Conservation (phyloP, 768 basidiomycete genomes). For the Russula virescens region DNA sequence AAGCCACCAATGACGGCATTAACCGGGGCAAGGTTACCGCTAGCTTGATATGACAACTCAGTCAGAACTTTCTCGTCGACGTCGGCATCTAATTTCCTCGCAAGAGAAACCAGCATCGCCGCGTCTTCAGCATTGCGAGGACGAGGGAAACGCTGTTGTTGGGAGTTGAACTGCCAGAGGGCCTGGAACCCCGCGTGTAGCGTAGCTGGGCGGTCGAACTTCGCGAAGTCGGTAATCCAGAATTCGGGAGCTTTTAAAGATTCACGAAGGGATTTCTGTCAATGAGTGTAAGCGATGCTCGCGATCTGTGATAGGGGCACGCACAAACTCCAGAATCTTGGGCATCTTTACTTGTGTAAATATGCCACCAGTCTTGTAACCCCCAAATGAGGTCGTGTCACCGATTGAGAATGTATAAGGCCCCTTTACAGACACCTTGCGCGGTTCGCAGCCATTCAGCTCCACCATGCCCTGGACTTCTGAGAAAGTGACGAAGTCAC, state of each 20-base stretch:
- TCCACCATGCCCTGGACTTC: conserved; percentile 95
- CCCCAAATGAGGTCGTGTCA: conserved; percentile 70
- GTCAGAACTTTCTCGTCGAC: conserved; percentile 75
- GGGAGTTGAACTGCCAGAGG: conserved; percentile 66
- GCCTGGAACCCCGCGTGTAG: conserved; percentile 96
- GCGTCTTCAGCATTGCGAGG: conserved; percentile 84
- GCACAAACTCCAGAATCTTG: conserved; percentile 87
- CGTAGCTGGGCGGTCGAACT: conserved; percentile 87
- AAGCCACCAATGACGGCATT: conserved; percentile 95
- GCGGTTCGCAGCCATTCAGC: conserved; percentile 84
- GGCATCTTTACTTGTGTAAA: conserved; percentile 99
- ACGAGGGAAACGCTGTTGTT: conserved; percentile 65
- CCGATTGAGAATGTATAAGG: conserved; percentile 98
- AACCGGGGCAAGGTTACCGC: conserved; percentile 84
- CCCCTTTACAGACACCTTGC: conserved; percentile 90
- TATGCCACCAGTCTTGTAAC: conserved; percentile 84
- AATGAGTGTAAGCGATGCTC: neutral
- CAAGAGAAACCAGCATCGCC: conserved; percentile 57
- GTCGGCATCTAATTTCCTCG: conserved; percentile 72
- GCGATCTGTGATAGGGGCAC: conserved; percentile 31
- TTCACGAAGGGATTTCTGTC: conserved; percentile 88
- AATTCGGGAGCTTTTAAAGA: conserved; percentile 76
- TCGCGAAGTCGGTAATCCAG: conserved; percentile 95
- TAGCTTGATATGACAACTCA: conserved; percentile 87
- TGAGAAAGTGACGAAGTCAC: conserved; percentile 93